Conservation (phyloP, 306 rosid genomes). For the Sphenostylis stenocarpa region DNA sequence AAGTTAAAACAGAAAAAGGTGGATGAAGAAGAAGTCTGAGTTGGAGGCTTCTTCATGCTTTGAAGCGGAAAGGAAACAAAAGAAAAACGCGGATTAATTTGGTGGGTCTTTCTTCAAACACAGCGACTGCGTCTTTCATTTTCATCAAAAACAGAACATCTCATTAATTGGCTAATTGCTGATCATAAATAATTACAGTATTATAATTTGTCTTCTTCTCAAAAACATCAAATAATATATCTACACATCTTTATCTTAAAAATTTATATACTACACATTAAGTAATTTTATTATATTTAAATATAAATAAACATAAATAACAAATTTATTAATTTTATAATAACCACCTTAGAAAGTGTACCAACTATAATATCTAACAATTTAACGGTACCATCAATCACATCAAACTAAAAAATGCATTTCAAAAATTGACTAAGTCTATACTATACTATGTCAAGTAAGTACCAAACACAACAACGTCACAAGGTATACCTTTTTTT, state of each 20-base stretch:
- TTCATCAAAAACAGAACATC: background rate
- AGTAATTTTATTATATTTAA: too few relatives aligned
- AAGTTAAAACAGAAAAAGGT: background rate
- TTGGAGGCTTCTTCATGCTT: slow-evolving; percentile 29
- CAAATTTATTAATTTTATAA: too few relatives aligned
- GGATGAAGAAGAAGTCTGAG: background rate
- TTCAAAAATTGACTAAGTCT: background rate
- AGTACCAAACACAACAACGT: background rate
- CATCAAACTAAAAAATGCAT: too few relatives aligned
- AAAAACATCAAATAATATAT: background rate
- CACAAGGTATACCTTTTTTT: background rate
- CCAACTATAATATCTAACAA: too few relatives aligned
- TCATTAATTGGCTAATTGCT: background rate
- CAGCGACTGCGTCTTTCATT: background rate
- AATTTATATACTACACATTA: too few relatives aligned
- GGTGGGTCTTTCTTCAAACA: background rate
- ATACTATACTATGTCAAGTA: background rate
- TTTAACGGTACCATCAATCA: too few relatives aligned
- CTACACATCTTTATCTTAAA: too few relatives aligned
- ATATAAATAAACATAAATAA: too few relatives aligned
- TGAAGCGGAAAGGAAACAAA: background rate
- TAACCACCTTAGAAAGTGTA: too few relatives aligned
- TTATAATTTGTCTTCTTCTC: too few relatives aligned
- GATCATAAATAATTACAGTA: too few relatives aligned
- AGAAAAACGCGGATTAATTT: slow-evolving; percentile 5